These are phyloP conservation scores for Wallacemonas collosoma DNA, from an alignment of 208 protist genomes.

Conservation along the genomic window DNA sequence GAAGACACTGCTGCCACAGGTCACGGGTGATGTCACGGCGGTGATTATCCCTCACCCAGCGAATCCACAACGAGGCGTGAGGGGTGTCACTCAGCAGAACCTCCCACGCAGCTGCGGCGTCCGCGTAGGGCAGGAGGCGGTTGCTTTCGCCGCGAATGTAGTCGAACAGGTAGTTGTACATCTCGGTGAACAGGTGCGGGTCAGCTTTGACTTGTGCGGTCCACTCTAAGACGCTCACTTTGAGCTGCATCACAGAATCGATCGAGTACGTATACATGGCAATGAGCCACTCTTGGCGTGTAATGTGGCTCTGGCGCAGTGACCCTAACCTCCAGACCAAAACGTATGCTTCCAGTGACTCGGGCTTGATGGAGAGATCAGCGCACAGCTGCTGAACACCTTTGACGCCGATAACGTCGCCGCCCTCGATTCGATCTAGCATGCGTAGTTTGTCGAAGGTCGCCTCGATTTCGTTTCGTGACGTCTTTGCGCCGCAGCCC, in stretches of 20 bases:
- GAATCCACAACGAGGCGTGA: slow-evolving; percentile 40
- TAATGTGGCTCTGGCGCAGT: slow-evolving; percentile 48
- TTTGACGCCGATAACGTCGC: slow-evolving; percentile 50
- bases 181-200: slow-evolving; percentile 45
- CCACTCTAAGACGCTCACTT: slow-evolving; percentile 47
- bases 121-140: slow-evolving; percentile 52
- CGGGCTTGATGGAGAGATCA: slow-evolving; percentile 44
- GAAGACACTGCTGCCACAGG: slow-evolving; percentile 71
- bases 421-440: slow-evolving; percentile 42
- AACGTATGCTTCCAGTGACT: slow-evolving; percentile 63
- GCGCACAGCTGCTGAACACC: slow-evolving; percentile 60
- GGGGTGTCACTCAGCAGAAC: slow-evolving; percentile 53
- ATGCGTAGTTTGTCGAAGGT: slow-evolving; percentile 54
- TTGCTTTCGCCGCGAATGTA: slow-evolving; percentile 81
- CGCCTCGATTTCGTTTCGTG: slow-evolving; percentile 59
- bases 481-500: neutral
- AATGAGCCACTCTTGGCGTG: slow-evolving; percentile 68
- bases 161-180: slow-evolving; percentile 89
- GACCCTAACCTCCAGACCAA: slow-evolving; percentile 81
- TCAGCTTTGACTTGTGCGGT: slow-evolving; percentile 40
- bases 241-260: slow-evolving; percentile 47
- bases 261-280: slow-evolving; percentile 66
- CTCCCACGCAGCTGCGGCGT: slow-evolving; percentile 60
- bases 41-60: slow-evolving; percentile 50
- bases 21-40: slow-evolving; percentile 66